Conservation (phyloP, 1,284 basidiomycete genomes). For the Malassezia slooffiae region DNA sequence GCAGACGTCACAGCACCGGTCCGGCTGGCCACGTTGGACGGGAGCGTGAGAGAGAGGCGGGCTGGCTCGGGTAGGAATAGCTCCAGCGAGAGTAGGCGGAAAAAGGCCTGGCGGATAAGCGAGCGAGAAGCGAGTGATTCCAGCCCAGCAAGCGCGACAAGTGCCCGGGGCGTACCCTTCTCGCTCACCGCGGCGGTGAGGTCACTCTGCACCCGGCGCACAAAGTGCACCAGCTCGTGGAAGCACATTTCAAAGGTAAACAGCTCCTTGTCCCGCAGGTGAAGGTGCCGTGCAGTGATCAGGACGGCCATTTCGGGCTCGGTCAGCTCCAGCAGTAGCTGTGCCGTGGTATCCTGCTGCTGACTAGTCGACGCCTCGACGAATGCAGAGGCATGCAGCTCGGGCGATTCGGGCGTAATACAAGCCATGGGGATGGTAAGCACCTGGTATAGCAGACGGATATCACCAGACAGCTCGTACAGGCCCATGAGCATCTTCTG, state of each 20-base stretch:
- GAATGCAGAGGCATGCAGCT: constrained; percentile 11
- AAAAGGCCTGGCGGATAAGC: constrained; percentile 11
- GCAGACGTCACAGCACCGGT: constrained; percentile 11
- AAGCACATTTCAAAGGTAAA: constrained; percentile 45
- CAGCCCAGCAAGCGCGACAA: too few relatives aligned
- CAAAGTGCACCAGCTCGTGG: constrained; percentile 31
- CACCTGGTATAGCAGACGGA: constrained; percentile 20
- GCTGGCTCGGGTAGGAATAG: constrained; percentile 19
- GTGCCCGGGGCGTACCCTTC: background rate
- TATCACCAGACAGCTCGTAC: constrained; percentile 27
- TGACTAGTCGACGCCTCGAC: constrained; percentile 11
- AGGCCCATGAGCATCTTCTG: constrained; percentile 17
- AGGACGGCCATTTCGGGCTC: constrained; percentile 34
- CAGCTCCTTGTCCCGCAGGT: constrained; percentile 25
- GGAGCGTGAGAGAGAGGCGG: constrained; percentile 9
- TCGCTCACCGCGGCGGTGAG: background rate
- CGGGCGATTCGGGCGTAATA: background rate
- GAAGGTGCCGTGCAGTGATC: constrained; percentile 37
- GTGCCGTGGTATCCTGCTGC: constrained; percentile 11
- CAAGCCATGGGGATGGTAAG: constrained; percentile 12
- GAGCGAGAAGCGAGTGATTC: background rate
- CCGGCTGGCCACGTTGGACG: constrained; percentile 7
- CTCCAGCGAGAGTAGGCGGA: constrained; percentile 13
- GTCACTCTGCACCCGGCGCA: constrained; percentile 9
- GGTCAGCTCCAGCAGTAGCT: constrained; percentile 18